Evolutionary conservation across 2,329 filamentous ascomycete species (phyloP).

Genomic region (Exophiala bonariae): DNA sequence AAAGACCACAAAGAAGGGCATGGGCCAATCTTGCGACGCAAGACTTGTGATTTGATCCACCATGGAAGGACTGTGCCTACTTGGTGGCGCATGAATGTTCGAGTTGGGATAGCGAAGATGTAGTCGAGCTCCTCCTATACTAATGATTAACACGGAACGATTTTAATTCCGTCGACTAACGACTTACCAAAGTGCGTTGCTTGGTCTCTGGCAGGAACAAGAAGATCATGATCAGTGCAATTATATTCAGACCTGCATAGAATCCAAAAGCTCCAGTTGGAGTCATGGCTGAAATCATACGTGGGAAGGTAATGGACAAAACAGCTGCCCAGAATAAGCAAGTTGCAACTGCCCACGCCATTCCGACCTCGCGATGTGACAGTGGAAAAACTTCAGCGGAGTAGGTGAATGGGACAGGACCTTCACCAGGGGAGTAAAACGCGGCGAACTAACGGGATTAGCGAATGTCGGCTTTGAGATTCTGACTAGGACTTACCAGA

Average conservation of each 20-base stretch:
- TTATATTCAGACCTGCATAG: slow-evolving; percentile 56
- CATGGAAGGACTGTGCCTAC: slow-evolving; percentile 55
- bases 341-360: slow-evolving; percentile 39
- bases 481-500: slow-evolving; percentile 34
- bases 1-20: slow-evolving; percentile 52
- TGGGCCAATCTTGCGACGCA: slow-evolving; percentile 48
- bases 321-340: slow-evolving; percentile 38
- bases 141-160: neutral
- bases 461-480: too few relatives aligned
- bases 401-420: slow-evolving; percentile 46
- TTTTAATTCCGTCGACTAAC: too few relatives aligned
- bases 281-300: slow-evolving; percentile 44
- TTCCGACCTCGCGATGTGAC: slow-evolving; percentile 47
- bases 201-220: slow-evolving; percentile 55
- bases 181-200: slow-evolving; percentile 39
- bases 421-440: slow-evolving; percentile 66
- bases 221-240: slow-evolving; percentile 60
- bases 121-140: slow-evolving; percentile 54
- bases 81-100: slow-evolving; percentile 56
- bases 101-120: slow-evolving; percentile 53
- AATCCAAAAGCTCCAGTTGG: slow-evolving; percentile 57
- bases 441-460: slow-evolving; percentile 58
- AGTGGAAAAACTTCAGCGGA: slow-evolving; percentile 48
- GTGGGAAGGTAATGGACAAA: slow-evolving; percentile 45
- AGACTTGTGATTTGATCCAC: slow-evolving; percentile 59